phyloP scores from a whole-genome alignment of 805 yeast genomes.

The Candida tallmaniae region DNA sequence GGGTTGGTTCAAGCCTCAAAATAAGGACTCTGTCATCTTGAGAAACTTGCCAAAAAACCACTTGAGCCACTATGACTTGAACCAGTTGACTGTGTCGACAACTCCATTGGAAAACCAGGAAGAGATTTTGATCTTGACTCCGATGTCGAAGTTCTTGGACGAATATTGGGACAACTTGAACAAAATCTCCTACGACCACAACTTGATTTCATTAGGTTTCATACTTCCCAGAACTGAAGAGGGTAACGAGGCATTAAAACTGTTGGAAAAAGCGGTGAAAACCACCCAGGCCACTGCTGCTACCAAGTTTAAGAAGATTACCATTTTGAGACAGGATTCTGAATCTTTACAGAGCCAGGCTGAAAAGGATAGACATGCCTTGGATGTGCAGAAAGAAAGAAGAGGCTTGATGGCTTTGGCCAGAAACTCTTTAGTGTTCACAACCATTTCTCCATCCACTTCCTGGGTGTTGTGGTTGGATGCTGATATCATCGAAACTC shows the following conservation, averaged over 20 bases:
- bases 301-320: constrained; percentile 73
- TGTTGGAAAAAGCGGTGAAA: constrained; percentile 73
- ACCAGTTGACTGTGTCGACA: constrained; percentile 66
- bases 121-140: constrained; percentile 81
- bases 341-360: constrained; percentile 67
- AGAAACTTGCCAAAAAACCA: constrained; percentile 66
- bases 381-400: constrained; percentile 80
- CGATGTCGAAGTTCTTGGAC: constrained; percentile 80
- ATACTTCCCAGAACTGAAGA: constrained; percentile 78
- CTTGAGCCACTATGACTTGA: constrained; percentile 80
- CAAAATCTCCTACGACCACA: constrained; percentile 75
- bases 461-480: constrained; percentile 98
- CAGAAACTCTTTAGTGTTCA: constrained; percentile 83
- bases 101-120: constrained; percentile 74
- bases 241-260: constrained; percentile 75
- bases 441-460: constrained; percentile 83
- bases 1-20: constrained; percentile 44
- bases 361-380: constrained; percentile 90
- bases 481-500: constrained; percentile 89
- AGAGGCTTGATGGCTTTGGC: constrained; percentile 91
- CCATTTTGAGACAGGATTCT: constrained; percentile 87
- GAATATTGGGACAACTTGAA: constrained; percentile 86
- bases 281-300: constrained; percentile 56
- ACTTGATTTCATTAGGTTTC: constrained; percentile 81
- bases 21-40: constrained; percentile 45